Evolutionary conservation across 768 basidiomycete genomes (phyloP), one percentile per base, ranked within the genome.

Genomic region (Boletus coccyginus): DNA sequence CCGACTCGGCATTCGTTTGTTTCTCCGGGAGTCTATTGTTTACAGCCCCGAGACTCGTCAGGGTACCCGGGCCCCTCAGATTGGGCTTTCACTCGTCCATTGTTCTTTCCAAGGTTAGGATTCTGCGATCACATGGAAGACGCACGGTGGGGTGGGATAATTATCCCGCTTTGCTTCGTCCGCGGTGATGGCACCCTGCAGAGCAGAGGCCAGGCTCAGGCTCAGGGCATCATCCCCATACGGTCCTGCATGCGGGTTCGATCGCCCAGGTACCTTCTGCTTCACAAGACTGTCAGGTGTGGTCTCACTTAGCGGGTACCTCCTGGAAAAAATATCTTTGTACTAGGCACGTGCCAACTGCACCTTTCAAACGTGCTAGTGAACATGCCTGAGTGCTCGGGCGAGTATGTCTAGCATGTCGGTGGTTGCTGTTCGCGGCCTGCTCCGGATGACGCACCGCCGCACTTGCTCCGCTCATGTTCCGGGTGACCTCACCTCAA

Each of bases 41-140:
- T 39, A 46, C 50, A 47, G 47, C 17, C 36, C 50, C 59, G 41
- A 44, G 50, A 49, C 14, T 36, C 16, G 14, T 33, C 50, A 48
- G 31, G 31, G 9, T 21, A 33, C 43, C 36, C 50, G 52, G 38
- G 44, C 16, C 46, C 14, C 44, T 31, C 52, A 41, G 42, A 62
- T 59, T 38, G 33, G 32, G 40, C 10, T 44, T 27, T n/a, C 53
- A 41, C 13, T 19, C 33, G 2, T n/a, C 36, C 27, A 52, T 55
- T 62, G 54, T 66, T 47, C 52, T 29, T 21, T 32, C 49, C 64
- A 55, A 52, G 21, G 44, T 39, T 62, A 16, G 7, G 47, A 40
- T 53, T 45, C 48, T 48, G 49, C 52, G 46, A 53, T 66, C 54
- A 38, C 55, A 66, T 59, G 57, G 64, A 66, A 65, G 61, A 52